Evolutionary conservation across 139 green algal genomes (phyloP), one percentile per base, ranked within the genome.

Genomic region (Mesotaenium endlicherianum): DNA sequence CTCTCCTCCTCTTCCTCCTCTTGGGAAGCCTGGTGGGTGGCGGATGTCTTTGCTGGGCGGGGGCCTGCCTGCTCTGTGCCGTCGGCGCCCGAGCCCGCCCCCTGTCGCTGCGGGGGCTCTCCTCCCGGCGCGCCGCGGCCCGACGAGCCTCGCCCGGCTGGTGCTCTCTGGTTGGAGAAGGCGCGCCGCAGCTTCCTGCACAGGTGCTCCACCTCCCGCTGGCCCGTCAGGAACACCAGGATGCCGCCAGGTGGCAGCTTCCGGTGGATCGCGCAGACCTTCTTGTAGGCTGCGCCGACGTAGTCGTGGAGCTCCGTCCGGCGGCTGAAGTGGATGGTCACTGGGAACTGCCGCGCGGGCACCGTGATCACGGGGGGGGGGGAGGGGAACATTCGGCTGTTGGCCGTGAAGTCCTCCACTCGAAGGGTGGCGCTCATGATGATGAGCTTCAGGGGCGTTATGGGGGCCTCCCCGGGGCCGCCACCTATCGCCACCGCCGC

Each of bases 361-460:
- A 95, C 90, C 16, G 82, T 75, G 42, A 98, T 82, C 11, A 96
- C 87, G 17, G 97, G 68, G 0, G 95, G 95, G 5, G 36, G 44
- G 8, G 69, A 34, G 5, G 69, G 41, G 82, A 97, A 97, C 34
- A 98, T 90, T 0, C 89, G 83, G 49, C 31, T 34, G 88, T 98
- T 97, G 40, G 68, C 90, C 0, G 91, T 88, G 85, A 98, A 97
- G 86, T 97, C 93, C 34, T 90, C 82, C 0, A 92, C 91, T 2
- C 93, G 83, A 60, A 98, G 89, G 0, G 95, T 98, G 70, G 95
- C 95, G 47, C 92, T 96, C 95, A 98, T 98, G 87, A 98, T 95
- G 80, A 98, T 91, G 17, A 98, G 90, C 90, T 97, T 97, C 5
- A 98, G 91, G 0, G 95, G 94, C 1, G 45, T 59, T 36, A 78